These are phyloP conservation scores for Casuarina glauca DNA, from an alignment of 306 rosid species.

Conservation along the genomic window DNA sequence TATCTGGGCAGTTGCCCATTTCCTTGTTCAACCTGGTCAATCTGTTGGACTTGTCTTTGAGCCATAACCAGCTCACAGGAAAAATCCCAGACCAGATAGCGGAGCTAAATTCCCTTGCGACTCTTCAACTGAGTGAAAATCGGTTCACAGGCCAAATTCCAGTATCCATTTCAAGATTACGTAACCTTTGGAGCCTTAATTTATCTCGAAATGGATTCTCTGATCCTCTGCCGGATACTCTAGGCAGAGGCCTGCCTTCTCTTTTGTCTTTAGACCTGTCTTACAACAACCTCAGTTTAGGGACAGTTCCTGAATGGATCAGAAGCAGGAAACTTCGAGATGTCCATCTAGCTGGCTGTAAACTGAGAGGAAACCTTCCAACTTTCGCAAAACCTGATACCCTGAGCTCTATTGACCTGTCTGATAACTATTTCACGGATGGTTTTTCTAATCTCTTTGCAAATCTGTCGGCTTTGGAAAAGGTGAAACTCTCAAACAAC, in stretches of 20 bases:
- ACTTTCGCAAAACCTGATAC: constrained; percentile 57
- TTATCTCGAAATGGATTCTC: constrained; percentile 73
- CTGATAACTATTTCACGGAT: constrained; percentile 61
- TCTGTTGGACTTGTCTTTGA: constrained; percentile 73
- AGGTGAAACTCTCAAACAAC: constrained; percentile 77
- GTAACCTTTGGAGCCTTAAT: constrained; percentile 85
- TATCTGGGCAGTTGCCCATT: constrained; percentile 67
- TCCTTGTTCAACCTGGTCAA: constrained; percentile 61
- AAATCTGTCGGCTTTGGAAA: constrained; percentile 72
- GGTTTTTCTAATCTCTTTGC: constrained; percentile 62
- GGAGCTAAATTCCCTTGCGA: constrained; percentile 63
- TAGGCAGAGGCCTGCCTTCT: constrained; percentile 64
- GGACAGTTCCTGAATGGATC: constrained; percentile 82
- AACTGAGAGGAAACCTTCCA: constrained; percentile 71
- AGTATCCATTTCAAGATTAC: constrained; percentile 62
- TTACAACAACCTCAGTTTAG: constrained; percentile 73
- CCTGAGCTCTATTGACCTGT: constrained; percentile 78
- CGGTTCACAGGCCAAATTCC: constrained; percentile 69
- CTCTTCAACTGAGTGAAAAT: constrained; percentile 68
- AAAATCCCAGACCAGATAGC: constrained; percentile 70
- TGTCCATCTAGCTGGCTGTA: constrained; percentile 82
- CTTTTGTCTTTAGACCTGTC: constrained; percentile 87
- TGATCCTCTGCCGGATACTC: constrained; percentile 62
- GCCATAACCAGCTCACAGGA: constrained; percentile 76
- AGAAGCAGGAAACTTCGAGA: constrained; percentile 66